Conservation (phyloP, 2,329 filamentous ascomycete species). For the Diaporthe citriasiana region DNA sequence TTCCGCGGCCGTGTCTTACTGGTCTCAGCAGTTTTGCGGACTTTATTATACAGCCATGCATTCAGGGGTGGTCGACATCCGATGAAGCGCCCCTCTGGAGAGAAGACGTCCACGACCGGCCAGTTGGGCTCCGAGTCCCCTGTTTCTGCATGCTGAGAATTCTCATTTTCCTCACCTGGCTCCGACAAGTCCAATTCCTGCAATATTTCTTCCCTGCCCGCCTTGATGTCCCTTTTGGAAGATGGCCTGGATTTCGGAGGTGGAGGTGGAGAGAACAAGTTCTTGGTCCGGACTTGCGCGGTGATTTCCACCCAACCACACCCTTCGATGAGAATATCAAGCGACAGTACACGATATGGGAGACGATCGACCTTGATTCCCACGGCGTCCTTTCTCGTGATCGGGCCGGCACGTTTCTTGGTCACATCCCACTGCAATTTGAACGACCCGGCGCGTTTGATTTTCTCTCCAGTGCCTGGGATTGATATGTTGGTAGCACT, state of each 20-base stretch:
- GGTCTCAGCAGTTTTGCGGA: slow-evolving; percentile 57
- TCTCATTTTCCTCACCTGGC: slow-evolving; percentile 42
- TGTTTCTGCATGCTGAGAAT: slow-evolving; percentile 32
- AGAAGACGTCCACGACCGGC: slow-evolving; percentile 87
- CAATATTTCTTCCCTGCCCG: slow-evolving; percentile 43
- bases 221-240: slow-evolving; percentile 42
- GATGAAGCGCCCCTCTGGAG: slow-evolving; percentile 86
- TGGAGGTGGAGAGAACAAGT: slow-evolving; percentile 52
- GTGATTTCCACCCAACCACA: slow-evolving; percentile 94
- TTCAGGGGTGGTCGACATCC: slow-evolving; percentile 77
- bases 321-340: slow-evolving; percentile 91
- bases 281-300: slow-evolving; percentile 79
- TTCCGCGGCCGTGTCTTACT: slow-evolving; percentile 72
- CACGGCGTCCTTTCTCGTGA: slow-evolving; percentile 74
- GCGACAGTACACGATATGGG: slow-evolving; percentile 83
- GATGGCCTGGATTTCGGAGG: slow-evolving; percentile 1
- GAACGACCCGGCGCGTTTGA: slow-evolving; percentile 81
- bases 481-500: slow-evolving; percentile 75
- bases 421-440: slow-evolving; percentile 87
- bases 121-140: slow-evolving; percentile 58
- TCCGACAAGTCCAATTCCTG: slow-evolving; percentile 50
- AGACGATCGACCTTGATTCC: slow-evolving; percentile 76
- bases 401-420: slow-evolving; percentile 79
- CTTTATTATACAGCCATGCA: slow-evolving; percentile 76
- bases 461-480: slow-evolving; percentile 69